Conservation (phyloP, 148 eudicot genomes). For the Chenopodium formosanum region DNA sequence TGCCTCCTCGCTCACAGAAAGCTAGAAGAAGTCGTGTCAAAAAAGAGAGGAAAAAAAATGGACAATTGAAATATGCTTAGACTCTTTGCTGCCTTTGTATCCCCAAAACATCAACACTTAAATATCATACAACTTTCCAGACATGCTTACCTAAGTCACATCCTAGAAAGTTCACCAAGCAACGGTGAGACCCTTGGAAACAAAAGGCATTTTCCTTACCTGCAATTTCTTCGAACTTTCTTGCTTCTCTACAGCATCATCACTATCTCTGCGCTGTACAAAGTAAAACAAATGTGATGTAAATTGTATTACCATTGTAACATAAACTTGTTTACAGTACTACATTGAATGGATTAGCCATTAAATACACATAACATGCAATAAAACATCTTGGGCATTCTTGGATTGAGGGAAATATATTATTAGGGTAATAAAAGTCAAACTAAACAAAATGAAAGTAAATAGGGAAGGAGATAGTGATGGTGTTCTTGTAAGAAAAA, state of each 20-base stretch:
- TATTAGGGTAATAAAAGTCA: no score
- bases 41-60: background rate
- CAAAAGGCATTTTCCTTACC: conserved; percentile 31
- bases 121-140: background rate
- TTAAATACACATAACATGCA: background rate
- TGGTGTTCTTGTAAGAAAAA: no score
- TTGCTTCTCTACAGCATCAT: conserved; percentile 30
- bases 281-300: background rate
- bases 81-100: background rate
- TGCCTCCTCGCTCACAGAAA: conserved; percentile 31
- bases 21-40: conserved; percentile 17
- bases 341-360: background rate
- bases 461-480: no score
- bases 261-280: conserved; percentile 25
- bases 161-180: background rate
- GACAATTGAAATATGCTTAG: no score
- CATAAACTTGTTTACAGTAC: background rate
- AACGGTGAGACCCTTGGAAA: no score
- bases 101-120: background rate
- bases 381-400: background rate
- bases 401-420: no score
- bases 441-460: no score
- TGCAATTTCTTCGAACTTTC: conserved; percentile 38
- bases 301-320: no score
- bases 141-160: background rate